A percentile compares a stretch with the other conserved stretches of the same genome.
phyloP scores from a whole-genome alignment of 2,329 filamentous ascomycete species.

The Nigrospora sphaerica region DNA sequence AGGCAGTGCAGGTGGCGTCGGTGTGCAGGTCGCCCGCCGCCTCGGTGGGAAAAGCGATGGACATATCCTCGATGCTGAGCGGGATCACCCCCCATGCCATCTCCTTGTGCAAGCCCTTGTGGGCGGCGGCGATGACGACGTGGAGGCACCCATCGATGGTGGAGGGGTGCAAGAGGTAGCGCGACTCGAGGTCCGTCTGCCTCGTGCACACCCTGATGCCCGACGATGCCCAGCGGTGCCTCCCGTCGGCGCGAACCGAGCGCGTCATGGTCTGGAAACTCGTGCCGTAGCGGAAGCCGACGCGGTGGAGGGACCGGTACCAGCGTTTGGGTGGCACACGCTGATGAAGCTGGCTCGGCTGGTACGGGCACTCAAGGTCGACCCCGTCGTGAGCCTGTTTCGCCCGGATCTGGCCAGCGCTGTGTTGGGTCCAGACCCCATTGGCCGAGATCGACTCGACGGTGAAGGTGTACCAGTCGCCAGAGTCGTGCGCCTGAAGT shows the following conservation, averaged over 20 bases:
- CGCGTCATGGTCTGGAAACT: slow-evolving; percentile 8
- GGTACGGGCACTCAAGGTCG: slow-evolving; percentile 5
- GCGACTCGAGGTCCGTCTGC: slow-evolving; percentile 14
- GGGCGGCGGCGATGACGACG: slow-evolving; percentile 9
- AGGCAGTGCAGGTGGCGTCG: slow-evolving; percentile 5
- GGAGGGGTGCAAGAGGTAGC: slow-evolving; percentile 23
- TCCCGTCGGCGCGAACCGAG: slow-evolving; percentile 6
- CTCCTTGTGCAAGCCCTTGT: slow-evolving; percentile 8
- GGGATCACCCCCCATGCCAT: slow-evolving; percentile 12
- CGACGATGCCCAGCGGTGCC: slow-evolving; percentile 4
- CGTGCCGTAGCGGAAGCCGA: slow-evolving; percentile 13
- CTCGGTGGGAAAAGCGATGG: slow-evolving; percentile 3
- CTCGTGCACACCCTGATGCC: slow-evolving; percentile 1
- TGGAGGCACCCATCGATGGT: slow-evolving; percentile 21
- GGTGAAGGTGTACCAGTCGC: slow-evolving; percentile 6
- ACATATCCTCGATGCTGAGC: slow-evolving; percentile 6
- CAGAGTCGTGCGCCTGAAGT: background rate
- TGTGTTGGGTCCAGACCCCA: slow-evolving; percentile 9
- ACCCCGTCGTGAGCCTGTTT: too few relatives aligned
- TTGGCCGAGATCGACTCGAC: slow-evolving; percentile 8
- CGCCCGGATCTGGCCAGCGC: background rate
- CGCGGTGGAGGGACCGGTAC: slow-evolving; percentile 9
- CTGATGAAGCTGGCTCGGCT: background rate
- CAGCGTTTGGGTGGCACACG: slow-evolving; percentile 8
- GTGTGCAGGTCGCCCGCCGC: background rate